Evolutionary conservation across 2,329 filamentous ascomycete genomes (phyloP), one percentile per base, ranked within the genome.

Genomic region (Alternaria angustiovoidea): DNA sequence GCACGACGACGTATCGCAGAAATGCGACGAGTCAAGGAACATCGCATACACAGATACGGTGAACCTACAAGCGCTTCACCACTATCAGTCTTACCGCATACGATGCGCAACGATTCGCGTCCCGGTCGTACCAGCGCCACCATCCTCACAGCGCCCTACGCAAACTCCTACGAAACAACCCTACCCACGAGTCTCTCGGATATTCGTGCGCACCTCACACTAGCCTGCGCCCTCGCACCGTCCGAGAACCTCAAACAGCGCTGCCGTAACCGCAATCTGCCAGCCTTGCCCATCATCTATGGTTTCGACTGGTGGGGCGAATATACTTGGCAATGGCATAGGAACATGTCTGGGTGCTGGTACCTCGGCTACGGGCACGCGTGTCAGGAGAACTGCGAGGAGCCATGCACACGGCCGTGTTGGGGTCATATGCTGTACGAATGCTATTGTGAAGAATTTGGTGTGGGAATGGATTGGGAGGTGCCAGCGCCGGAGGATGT

Each of bases 271-370:
- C 30, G 22, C 20, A 42, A 44, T 2, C 39, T 55, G 4, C 53
- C 61, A 3, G 22, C 32, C 12, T 51, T 54, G 30, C 53, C 47
- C 4, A 4, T 7, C 16, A 55, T 61, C 9, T 2, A 12, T n/a
- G 49, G 42, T 18, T 64, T 51, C 56, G 14, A 16, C 3, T 66
- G 58, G 52, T 64, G 62, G 36, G 56, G 41, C 12, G 59, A 57
- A 7, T 61, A 53, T 26, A 41, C 20, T 2, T 64, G 64, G 62
- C 52, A 59, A 34, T 66, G 62, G 59, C 65, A 63, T 34, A 52
- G 63, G 6, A 62, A 65, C 16, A 5, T 32, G 22, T 59, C 51
- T 41, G 65, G 62, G 5, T 65, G 60, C 24, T 63, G 59, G 54
- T 28, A 48, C 2, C 47, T 64, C 4, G 42, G 46, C 8, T 64